phyloP scores from a whole-genome alignment of 441 rosid genomes.

The Geranium incanum region DNA sequence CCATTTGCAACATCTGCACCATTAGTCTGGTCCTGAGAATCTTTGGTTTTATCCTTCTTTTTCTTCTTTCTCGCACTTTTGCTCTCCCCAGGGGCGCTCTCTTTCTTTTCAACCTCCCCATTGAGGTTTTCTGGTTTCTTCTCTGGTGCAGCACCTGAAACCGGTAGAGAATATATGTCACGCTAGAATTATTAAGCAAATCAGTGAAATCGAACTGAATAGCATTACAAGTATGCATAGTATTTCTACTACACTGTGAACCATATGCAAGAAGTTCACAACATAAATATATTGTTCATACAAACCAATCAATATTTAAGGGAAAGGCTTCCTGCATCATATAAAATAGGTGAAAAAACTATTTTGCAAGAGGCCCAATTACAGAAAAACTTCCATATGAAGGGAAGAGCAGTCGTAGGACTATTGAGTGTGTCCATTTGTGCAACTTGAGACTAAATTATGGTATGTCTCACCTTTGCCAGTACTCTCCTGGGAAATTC shows the following conservation, averaged over 20 bases:
- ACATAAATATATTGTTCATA: no score
- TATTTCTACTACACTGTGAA: not conserved
- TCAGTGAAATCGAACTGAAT: not conserved
- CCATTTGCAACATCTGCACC: not conserved
- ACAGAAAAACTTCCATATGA: no score
- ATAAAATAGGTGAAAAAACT: no score
- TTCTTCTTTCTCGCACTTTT: not conserved
- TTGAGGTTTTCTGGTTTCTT: not conserved
- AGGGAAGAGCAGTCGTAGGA: no score
- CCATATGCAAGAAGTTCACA: no score
- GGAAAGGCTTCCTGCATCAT: not conserved
- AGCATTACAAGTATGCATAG: not conserved
- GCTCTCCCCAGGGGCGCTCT: not conserved
- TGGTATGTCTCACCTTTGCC: conserved; percentile 29
- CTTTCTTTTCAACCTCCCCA: not conserved
- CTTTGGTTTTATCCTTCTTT: conserved; percentile 3
- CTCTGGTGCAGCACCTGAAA: not conserved
- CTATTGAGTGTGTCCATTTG: no score
- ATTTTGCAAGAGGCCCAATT: no score
- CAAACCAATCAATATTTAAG: not conserved
- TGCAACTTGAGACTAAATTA: no score
- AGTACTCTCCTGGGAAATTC: conserved; percentile 36
- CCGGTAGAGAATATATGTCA: not conserved
- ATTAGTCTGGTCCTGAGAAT: not conserved
- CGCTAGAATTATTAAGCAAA: not conserved